Conservation (phyloP, 179 eudicot genomes). For the Gypsophila paniculata region DNA sequence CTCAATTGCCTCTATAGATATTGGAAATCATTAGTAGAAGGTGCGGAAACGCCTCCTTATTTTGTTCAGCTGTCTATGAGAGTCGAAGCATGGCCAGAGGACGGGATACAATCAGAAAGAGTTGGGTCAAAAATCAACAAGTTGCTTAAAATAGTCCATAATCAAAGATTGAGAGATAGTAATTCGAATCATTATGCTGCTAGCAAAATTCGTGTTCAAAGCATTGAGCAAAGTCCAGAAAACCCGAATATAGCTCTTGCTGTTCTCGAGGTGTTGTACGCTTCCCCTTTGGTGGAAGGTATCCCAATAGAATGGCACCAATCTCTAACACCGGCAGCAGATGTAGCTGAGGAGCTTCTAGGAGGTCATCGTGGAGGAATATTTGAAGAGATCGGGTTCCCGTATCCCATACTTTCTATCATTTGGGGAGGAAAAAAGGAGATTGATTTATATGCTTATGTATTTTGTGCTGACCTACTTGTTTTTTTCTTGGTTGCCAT, state of each 20-base stretch:
- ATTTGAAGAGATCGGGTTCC: conserved; percentile 65
- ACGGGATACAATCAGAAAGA: conserved; percentile 90
- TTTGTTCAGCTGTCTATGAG: conserved; percentile 90
- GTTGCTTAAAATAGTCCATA: conserved; percentile 59
- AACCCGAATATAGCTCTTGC: conserved; percentile 73
- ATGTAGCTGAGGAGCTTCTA: conserved; percentile 80
- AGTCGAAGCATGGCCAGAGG: conserved; percentile 82
- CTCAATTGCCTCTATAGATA: conserved; percentile 49
- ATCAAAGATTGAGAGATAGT: conserved; percentile 51
- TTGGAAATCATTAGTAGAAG: conserved; percentile 78
- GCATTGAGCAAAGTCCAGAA: conserved; percentile 87
- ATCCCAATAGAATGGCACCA: conserved; percentile 48
- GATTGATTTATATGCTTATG: conserved; percentile 86
- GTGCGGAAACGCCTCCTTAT: conserved; percentile 94
- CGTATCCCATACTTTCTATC: conserved; percentile 70
- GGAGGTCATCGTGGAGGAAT: conserved; percentile 50
- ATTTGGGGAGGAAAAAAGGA: conserved; percentile 96
- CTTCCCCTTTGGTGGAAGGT: conserved; percentile 60
- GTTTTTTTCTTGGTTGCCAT: conserved; percentile 92
- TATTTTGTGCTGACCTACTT: conserved; percentile 86
- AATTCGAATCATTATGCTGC: conserved; percentile 44
- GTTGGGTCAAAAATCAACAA: conserved; percentile 75
- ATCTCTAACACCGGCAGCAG: conserved; percentile 91
- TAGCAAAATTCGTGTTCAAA: conserved; percentile 81
- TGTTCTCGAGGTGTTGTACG: conserved; percentile 88